These are phyloP conservation scores for Pinus taeda DNA, from an alignment of 75 land plant species.

Conservation along the genomic window DNA sequence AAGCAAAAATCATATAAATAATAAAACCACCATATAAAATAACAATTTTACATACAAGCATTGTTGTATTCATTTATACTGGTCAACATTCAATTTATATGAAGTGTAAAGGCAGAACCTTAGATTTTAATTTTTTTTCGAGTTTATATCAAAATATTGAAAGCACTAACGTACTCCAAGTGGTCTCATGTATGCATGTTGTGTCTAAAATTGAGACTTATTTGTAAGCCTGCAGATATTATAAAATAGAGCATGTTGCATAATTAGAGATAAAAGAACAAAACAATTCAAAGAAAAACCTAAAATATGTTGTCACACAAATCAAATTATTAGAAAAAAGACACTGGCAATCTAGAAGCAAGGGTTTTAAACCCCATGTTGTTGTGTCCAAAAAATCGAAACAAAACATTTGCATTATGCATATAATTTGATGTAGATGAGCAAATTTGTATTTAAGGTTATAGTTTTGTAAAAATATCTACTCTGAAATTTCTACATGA, in stretches of 20 bases:
- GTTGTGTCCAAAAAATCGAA: too few species aligned
- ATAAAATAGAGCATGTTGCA: not conserved
- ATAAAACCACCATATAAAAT: not conserved
- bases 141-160: not conserved
- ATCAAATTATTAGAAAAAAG: not conserved
- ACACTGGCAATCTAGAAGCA: not conserved
- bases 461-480: too few species aligned
- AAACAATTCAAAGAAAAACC: not conserved
- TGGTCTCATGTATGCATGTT: slow-evolving; percentile 97
- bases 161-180: slow-evolving; percentile 77
- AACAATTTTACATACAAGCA: not conserved
- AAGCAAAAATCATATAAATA: not conserved
- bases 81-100: not conserved
- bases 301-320: too few species aligned
- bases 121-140: not conserved
- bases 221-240: slow-evolving; percentile 74
- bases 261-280: not conserved
- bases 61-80: not conserved
- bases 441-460: too few species aligned
- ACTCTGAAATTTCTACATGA: too few species aligned
- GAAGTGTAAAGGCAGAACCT: not conserved
- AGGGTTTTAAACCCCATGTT: too few species aligned
- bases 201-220: slow-evolving; percentile 92
- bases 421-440: too few species aligned
- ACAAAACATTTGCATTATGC: too few species aligned